Base-by-base conservation (phyloP, 805 yeast species). In the Kuraishia cidri region DNA sequence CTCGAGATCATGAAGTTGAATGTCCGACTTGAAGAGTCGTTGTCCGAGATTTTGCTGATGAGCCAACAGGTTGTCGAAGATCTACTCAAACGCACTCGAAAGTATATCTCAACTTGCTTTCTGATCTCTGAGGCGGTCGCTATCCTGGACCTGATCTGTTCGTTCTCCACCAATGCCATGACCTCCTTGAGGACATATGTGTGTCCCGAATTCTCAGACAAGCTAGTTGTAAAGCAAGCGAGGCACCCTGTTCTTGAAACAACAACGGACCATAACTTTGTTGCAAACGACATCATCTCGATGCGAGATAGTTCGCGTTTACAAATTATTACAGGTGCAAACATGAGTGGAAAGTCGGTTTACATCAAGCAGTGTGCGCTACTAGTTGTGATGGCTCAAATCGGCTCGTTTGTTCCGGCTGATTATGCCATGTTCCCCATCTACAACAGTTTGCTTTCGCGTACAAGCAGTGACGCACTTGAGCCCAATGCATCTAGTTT, bases 291-390 rank as follows among this genome's bases (percentile, higher is more conserved):
- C 40, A 50, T 64, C 1, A 50, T 52, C 4, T 50, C 58, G 4
- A 42, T 54, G 5, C 37, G 45, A 4, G 56, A 51, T 7, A 47
- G 56, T 6, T 64, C 72, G 3, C 42, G 64, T 19, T 44, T 69
- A 6, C 71, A 67, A 35, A 58, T 75, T 2, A 58, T 75, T 4
- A 73, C 79, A 0, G 80, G 81, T 1, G 70, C 75, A 3, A 75
- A 75, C 39, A 71, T 72, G 77, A 75, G 79, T 31, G 82, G 81
- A 2, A 75, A 75, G 43, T 73, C 80, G 0, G 67, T 74, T 4
- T 71, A 69, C 37, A 60, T 75, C 26, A 64, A 66, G 32, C 77
- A 72, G 40, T 56, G 70, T 6, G 72, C 75, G 1, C 41, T 72
- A 5, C 40, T 70, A 7, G 55, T 58, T 2, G 60, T 75, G 5